Conservation (phyloP, 2,329 filamentous ascomycete genomes). For the Phoma herbarum region DNA sequence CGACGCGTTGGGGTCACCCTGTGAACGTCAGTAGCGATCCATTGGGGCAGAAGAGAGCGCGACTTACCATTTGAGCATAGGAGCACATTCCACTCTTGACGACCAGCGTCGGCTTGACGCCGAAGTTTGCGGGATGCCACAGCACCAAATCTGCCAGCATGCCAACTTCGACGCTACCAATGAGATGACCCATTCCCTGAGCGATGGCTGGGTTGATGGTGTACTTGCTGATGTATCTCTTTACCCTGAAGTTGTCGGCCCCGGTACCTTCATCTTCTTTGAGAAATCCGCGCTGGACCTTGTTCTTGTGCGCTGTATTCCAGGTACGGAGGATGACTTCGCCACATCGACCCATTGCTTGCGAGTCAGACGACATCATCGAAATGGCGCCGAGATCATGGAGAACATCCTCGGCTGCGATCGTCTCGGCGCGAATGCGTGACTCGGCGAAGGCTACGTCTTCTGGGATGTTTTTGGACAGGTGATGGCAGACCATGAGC, state of each 20-base stretch:
- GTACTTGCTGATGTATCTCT: constrained; percentile 93
- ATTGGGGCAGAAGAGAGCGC: not conserved
- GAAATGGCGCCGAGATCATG: constrained; percentile 94
- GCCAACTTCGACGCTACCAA: constrained; percentile 87
- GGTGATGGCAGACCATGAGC: constrained; percentile 97
- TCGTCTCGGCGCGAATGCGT: constrained; percentile 93
- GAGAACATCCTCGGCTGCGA: constrained; percentile 94
- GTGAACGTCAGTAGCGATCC: constrained; percentile 11
- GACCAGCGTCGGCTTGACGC: constrained; percentile 81
- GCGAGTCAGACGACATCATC: constrained; percentile 96
- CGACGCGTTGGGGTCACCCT: constrained; percentile 61
- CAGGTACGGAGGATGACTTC: constrained; percentile 93
- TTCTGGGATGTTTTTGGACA: constrained; percentile 91
- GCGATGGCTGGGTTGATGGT: constrained; percentile 93
- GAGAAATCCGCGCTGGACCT: constrained; percentile 79
- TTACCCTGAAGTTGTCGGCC: constrained; percentile 91
- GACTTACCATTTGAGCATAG: constrained; percentile 79
- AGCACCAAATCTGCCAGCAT: constrained; percentile 90
- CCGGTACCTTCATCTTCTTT: constrained; percentile 79
- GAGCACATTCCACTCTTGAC: constrained; percentile 89
- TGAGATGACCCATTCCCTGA: constrained; percentile 86
- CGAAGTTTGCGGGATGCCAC: constrained; percentile 87
- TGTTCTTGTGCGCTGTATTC: constrained; percentile 98
- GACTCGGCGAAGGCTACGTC: constrained; percentile 95
- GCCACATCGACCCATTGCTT: constrained; percentile 96